phyloP scores from a whole-genome alignment of 2,329 filamentous ascomycete species.

The Pseudocercospora musae region DNA sequence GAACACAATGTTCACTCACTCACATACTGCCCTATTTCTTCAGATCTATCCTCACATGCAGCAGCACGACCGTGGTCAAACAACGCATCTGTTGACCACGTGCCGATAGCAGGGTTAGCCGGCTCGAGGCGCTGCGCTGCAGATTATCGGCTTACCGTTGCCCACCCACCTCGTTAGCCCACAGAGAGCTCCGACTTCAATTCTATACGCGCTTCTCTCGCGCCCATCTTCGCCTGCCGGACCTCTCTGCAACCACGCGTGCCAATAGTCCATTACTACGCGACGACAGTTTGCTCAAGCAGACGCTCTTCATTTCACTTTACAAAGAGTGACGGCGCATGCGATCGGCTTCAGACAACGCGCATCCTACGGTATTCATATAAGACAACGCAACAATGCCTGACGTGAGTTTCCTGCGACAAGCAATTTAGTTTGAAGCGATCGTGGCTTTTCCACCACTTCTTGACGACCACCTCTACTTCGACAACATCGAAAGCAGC shows the following conservation, averaged over 20 bases:
- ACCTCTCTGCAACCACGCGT: background rate
- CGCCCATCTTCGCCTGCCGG: background rate
- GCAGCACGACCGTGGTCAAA: background rate
- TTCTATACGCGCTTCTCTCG: background rate
- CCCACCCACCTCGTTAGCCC: background rate
- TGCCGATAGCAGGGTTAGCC: background rate
- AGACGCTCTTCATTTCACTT: slow-evolving; percentile 3
- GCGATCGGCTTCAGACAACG: slow-evolving; percentile 16
- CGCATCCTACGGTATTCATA: slow-evolving; percentile 11
- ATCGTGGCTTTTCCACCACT: background rate
- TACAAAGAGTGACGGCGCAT: slow-evolving; percentile 18
- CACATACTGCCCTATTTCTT: background rate
- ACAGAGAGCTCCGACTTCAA: background rate
- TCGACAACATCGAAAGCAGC: slow-evolving; percentile 4
- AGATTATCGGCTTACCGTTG: background rate
- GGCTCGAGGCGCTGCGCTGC: background rate
- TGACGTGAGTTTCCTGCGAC: slow-evolving; percentile 34
- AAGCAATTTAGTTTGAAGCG: background rate
- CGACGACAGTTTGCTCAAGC: slow-evolving; percentile 15
- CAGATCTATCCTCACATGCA: background rate
- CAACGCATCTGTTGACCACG: background rate
- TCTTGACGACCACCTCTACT: background rate
- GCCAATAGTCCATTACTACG: slow-evolving; percentile 4
- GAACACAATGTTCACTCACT: background rate
- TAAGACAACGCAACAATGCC: slow-evolving; percentile 31